Evolutionary conservation across 371 early-diverging fungal species (phyloP), one percentile per base, ranked within the genome.

Genomic region (Lichtheimia hyalospora): DNA sequence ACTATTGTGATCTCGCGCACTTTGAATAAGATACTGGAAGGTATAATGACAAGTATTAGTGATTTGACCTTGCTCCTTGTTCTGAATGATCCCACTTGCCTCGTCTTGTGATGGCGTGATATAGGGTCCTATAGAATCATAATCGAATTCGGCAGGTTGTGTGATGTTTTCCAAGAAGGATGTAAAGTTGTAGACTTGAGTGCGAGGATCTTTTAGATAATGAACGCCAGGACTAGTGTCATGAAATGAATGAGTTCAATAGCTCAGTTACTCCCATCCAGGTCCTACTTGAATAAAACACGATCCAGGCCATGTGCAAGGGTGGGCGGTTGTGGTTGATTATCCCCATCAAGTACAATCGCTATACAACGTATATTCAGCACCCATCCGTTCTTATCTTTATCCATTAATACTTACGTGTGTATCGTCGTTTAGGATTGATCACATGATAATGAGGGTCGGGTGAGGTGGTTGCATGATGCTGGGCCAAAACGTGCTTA

Each of bases 301-400:
- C 88, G 84, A 51, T 94, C 91, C 40, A 95, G 74, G 1, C 90
- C 91, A 70, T 94, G 94, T 4, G 85, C 89, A 23, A 94, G 74
- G 4, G 57, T 70, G 0, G 89, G 53, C n/a, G 73, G 66, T 16
- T 50, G 52, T 7, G 64, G 34, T 10, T 34, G 5, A 8, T 34
- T 54, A 5, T 70, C 56, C 0, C 48, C 44, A 41, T 43, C 50
- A 52, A 54, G 43, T 41, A 49, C 18, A 18, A 57, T 43, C 18
- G 27, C 60, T 60, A 23, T 21, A 46, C 1, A 46, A 46, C 13
- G 46, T 16, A 12, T 16, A 10, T 10, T 34, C 10, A 34, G 10
- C 34, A 34, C 10, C 10, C 0, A 8, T 10, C 10, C 10, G 10
- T 34, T 5, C 34, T 34, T 34, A 34, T 34, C 6, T 34, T 10